Base-by-base conservation (phyloP, 768 basidiomycete genomes). In the Amanita brunnescens region DNA sequence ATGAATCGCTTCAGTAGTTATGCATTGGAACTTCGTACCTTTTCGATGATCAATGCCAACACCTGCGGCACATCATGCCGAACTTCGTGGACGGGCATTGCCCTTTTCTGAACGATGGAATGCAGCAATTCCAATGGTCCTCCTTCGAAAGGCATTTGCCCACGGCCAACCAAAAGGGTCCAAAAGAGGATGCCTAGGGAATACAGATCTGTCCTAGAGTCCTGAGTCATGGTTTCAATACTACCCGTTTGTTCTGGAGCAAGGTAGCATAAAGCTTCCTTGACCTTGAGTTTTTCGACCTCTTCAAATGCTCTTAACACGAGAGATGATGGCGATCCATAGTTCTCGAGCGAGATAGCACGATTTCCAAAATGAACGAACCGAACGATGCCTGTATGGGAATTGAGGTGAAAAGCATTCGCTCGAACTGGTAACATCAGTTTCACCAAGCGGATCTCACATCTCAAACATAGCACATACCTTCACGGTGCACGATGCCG, bases 221-320 rank as follows among this genome's bases (percentile, higher is more conserved):
- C 85, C 57, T 85, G 83, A 2, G 77, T 73, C 64, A 80, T 79
- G 5, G 81, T 83, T 61, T 85, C 83, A 54, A 80, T 80, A 58
- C 83, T 80, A 7, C 84, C 84, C 0, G 84, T 86, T 63, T 88
- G 85, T 61, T 87, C 85, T 13, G 86, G 86, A 5, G 84, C 82
- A 30, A 87, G 74, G 59, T 85, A 88, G 61, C 81, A 85, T 5
- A 87, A 65, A 1, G 83, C 84, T 65, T 87, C 85, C 64, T 85
- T 87, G 44, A 85, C 80, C 63, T 81, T 85, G 53, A 78, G 66
- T 60, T 83, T 82, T 62, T 84, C 79, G 3, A 66, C 62, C 59
- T 85, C 83, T 53, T 79, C 81, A 50, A 76, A 75, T 2, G 75
- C 74, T 18, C 74, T 75, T 24, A 87, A 62, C 3, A 87, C 85